A percentile compares a stretch with the other conserved stretches of the same genome.
Evolutionary conservation across 176 grass and related monocot species (phyloP).

Genomic region (Cymbopogon citratus): DNA sequence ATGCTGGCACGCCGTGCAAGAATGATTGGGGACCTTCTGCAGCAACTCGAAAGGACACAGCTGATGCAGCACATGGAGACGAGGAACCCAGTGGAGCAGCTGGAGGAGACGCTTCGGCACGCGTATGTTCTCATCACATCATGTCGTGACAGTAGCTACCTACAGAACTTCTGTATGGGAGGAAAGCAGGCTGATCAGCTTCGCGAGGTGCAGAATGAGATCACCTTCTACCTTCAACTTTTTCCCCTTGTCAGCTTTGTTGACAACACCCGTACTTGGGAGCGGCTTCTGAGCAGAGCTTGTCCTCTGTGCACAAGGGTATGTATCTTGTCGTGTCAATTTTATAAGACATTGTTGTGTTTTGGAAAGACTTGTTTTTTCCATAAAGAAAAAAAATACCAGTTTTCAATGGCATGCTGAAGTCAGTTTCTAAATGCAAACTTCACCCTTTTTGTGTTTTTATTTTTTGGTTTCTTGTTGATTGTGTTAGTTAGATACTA

Average conservation of each 20-base stretch:
- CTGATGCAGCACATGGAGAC: slow-evolving; percentile 63
- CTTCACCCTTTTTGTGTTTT: not conserved
- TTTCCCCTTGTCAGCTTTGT: slow-evolving; percentile 71
- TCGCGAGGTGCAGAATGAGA: slow-evolving; percentile 57
- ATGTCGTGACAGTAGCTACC: slow-evolving; percentile 51
- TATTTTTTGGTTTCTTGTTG: no score
- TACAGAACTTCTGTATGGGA: slow-evolving; percentile 45
- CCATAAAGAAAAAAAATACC: not conserved
- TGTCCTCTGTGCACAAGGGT: slow-evolving; percentile 1
- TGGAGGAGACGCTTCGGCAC: slow-evolving; percentile 51
- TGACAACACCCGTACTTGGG: slow-evolving; percentile 40
- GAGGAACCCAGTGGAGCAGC: slow-evolving; percentile 63
- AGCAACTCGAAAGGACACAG: slow-evolving; percentile 46
- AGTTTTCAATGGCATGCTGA: not conserved
- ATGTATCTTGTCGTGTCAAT: not conserved
- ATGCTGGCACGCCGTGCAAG: slow-evolving; percentile 44
- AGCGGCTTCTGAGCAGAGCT: slow-evolving; percentile 1
- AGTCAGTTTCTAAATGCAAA: not conserved
- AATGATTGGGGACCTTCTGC: slow-evolving; percentile 58
- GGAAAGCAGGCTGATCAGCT: slow-evolving; percentile 49
- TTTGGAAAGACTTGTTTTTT: not conserved
- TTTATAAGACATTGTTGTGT: not conserved
- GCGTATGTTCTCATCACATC: slow-evolving; percentile 46
- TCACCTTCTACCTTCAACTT: slow-evolving; percentile 63
- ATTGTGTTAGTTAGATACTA: no score